phyloP scores from a whole-genome alignment of 2,329 filamentous ascomycete species.

The Aureobasidium sp. region DNA sequence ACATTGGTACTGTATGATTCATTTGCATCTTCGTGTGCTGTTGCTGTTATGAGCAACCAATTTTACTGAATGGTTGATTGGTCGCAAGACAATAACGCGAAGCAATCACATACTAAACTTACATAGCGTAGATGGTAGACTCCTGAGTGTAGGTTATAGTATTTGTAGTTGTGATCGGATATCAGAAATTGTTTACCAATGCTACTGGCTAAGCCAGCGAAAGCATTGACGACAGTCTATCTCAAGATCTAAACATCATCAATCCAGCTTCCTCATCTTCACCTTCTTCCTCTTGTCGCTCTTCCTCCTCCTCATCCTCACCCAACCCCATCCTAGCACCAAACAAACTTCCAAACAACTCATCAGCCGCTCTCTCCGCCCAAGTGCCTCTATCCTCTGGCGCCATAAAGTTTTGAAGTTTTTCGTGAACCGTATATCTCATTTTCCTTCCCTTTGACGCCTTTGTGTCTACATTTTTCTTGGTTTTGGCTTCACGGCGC shows the following conservation, averaged over 20 bases:
- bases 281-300: slow-evolving; percentile 26
- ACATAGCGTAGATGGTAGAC: no score
- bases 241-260: slow-evolving; percentile 25
- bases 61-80: no score
- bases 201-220: no score
- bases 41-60: no score
- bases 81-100: no score
- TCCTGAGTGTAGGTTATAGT: no score
- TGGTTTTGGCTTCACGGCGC: slow-evolving; percentile 71
- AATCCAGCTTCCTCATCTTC: slow-evolving; percentile 23
- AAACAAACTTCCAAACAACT: slow-evolving; percentile 46
- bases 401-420: slow-evolving; percentile 97
- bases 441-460: slow-evolving; percentile 93
- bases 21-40: no score
- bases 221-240: no score
- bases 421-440: slow-evolving; percentile 91
- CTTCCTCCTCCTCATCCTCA: slow-evolving; percentile 34
- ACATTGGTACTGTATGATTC: no score
- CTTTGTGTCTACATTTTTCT: slow-evolving; percentile 81
- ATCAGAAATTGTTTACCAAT: no score
- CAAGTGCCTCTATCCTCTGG: slow-evolving; percentile 74
- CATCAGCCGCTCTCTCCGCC: slow-evolving; percentile 72
- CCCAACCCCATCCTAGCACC: slow-evolving; percentile 38
- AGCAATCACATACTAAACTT: no score
- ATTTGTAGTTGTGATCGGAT: no score